Base-by-base conservation (phyloP, 2,329 filamentous ascomycete genomes). In the Xylaria sp. region DNA sequence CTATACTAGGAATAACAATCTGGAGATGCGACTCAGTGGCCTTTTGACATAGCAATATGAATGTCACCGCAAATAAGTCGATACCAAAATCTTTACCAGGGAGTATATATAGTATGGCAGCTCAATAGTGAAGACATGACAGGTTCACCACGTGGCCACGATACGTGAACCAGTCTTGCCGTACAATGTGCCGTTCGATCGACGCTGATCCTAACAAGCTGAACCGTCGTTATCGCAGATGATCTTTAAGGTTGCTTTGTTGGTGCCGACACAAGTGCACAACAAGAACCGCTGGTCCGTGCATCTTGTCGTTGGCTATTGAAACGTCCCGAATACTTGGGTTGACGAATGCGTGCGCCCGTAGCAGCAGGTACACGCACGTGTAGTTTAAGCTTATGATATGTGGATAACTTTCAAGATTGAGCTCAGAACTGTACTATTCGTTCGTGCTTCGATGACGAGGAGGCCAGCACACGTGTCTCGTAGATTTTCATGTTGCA, bases 121-220 rank as follows among this genome's bases (percentile, higher is more conserved):
- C 9, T 6, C 9, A 34, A 10, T 41, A 18, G 39, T 7, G n/a
- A 18, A 20, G 9, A 2, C 39, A 52, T 37, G 13, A 63, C 44
- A 13, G 12, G 25, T 2, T 58, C n/a, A 32, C 65, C 65, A 68
- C 65, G 65, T 68, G 65, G 46, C n/a, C 34, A 48, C 44, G 28
- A 51, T 52, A 39, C 32, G 37, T 63, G 34, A 52, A 46, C 34
- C 18, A 52, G 46, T 46, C 20, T 37, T 18, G 32, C 8, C 50
- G 28, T 50, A 51, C 13, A 12, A 41, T 18, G 2, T 41, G 39
- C 12, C 5, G 39, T 18, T 18, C 12, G 39, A 41, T 41, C 39
- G 12, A 18, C 12, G 39, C 18, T 18, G 10, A 41, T 18, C 12
- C 15, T 13, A 41, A 18, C 39, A 3, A 41, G 39, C 41, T n/a